Percentiles rank a stretch among this genome's conserved stretches.
These are phyloP conservation scores for Agrocybe pediades DNA, from an alignment of 768 basidiomycete species.

Conservation along the genomic window DNA sequence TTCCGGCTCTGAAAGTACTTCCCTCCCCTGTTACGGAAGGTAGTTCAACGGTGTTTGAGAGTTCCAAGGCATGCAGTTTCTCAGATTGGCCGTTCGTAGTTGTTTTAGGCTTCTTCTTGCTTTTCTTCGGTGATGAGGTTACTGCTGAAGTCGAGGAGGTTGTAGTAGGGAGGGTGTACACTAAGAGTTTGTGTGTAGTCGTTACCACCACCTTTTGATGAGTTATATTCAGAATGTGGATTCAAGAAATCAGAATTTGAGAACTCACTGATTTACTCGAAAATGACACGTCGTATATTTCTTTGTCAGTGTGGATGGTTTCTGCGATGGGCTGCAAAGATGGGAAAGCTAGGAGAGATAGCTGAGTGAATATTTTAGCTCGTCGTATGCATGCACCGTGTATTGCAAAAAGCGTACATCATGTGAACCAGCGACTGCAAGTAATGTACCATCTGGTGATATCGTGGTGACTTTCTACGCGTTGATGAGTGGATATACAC, in stretches of 20 bases:
- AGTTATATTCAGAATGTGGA: background rate
- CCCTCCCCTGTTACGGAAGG: constrained; percentile 52
- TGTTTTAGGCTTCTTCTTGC: constrained; percentile 43
- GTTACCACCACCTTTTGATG: constrained; percentile 61
- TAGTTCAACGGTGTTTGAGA: constrained; percentile 54
- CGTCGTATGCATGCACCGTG: constrained; percentile 2
- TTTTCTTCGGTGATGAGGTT: constrained; percentile 29
- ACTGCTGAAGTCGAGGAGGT: constrained; percentile 11
- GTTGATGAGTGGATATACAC: constrained; percentile 14
- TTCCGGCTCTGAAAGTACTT: constrained; percentile 67
- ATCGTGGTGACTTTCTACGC: constrained; percentile 87
- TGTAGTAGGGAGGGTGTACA: constrained; percentile 55
- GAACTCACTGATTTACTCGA: constrained; percentile 54
- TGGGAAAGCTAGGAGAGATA: constrained; percentile 70
- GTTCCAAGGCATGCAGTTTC: constrained; percentile 32
- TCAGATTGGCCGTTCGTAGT: constrained; percentile 15
- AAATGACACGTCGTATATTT: constrained; percentile 88
- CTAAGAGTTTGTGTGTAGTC: constrained; percentile 62
- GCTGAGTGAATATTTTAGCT: constrained; percentile 32
- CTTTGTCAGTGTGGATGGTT: constrained; percentile 63
- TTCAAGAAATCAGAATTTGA: no score
- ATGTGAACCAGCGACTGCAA: constrained; percentile 75
- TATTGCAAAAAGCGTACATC: constrained; percentile 47
- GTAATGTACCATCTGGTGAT: constrained; percentile 63
- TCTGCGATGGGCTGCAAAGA: constrained; percentile 49